Evolutionary conservation across 768 basidiomycete species (phyloP), one percentile per base, ranked within the genome.

Genomic region (Tephrocybe sp.): DNA sequence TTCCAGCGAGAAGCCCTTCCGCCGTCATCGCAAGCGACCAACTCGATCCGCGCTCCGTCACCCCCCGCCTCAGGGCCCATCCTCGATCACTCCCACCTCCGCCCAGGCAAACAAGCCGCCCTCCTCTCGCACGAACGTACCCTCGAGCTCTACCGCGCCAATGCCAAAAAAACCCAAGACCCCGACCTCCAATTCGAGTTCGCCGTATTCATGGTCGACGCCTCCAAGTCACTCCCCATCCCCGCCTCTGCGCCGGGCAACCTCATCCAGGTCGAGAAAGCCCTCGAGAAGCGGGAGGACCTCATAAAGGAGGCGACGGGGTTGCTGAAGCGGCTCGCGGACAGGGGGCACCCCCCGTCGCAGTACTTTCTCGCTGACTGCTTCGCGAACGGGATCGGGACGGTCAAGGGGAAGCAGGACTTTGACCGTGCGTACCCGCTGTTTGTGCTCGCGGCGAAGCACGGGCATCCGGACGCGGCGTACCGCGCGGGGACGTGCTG

Each of bases 321-420:
- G 0, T 78, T 98, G 34, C 82, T 99, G 52, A 95, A 94, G 64
- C 84, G 87, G 26, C 83, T 96, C 47, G 96, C 96, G 1, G 93
- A 97, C 67, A 76, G 96, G 44, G 96, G 97, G 0, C 95, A 98
- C 65, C 86, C 92, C 41, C 82, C 92, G 54, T 91, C 93, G 1
- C 96, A 98, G 66, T 98, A 97, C 72, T 98, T 97, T 71, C 82
- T 99, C 54, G 97, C 95, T 7, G 96, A 99, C 71, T 98, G 96
- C 70, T 98, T 90, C 67, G 88, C 95, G 26, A 98, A 99, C 64
- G 97, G 97, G n/a, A 92, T 96, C 56, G 95, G 94, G 22, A 97
- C 94, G 1, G 77, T 82, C 55, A 88, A 92, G 70, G 83, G 79
- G 54, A 86, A 84, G 61, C 95, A 98, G 66, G 97, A 99, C 70